These are phyloP conservation scores for Phyllostachys edulis DNA, from an alignment of 176 grass and related monocot species.

Conservation along the genomic window DNA sequence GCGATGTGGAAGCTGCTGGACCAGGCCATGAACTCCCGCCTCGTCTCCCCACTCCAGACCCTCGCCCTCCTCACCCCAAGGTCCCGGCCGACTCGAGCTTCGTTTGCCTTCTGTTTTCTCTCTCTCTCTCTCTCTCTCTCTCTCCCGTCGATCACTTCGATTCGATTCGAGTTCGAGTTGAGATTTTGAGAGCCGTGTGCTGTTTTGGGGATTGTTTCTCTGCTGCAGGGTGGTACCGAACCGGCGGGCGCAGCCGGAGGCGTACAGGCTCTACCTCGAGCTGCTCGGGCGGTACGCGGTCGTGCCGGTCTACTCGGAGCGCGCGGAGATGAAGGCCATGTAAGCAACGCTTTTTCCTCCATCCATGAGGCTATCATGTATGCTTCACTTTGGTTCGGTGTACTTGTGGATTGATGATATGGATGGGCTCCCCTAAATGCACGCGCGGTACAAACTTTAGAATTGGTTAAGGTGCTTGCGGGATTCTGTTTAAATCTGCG, in stretches of 20 bases:
- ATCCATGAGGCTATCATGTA: not conserved
- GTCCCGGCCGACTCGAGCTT: conserved; percentile 5
- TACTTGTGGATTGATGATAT: not conserved
- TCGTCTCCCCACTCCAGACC: conserved; percentile 44
- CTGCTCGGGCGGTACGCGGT: conserved; percentile 45
- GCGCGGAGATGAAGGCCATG: conserved; percentile 36
- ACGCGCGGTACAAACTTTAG: not conserved
- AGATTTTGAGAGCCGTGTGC: not conserved
- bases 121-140: not conserved
- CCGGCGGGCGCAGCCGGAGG: conserved; percentile 54
- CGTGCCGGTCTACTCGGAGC: conserved; percentile 20
- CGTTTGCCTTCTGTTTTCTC: not conserved
- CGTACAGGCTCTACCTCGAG: conserved; percentile 69
- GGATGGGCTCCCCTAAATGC: not conserved
- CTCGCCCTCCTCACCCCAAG: conserved; percentile 65
- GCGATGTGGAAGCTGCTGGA: conserved; percentile 73
- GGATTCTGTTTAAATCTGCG: not conserved
- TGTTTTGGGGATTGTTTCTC: not conserved
- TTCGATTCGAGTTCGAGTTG: not conserved
- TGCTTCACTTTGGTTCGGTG: not conserved
- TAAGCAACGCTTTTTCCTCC: not conserved
- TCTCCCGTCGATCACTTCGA: not conserved
- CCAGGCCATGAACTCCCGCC: conserved; percentile 64
- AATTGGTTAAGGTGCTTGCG: not conserved
- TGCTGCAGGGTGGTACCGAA: conserved; percentile 52